Conservation (phyloP, 2,329 filamentous ascomycete species). For the Penicillium sp. region DNA sequence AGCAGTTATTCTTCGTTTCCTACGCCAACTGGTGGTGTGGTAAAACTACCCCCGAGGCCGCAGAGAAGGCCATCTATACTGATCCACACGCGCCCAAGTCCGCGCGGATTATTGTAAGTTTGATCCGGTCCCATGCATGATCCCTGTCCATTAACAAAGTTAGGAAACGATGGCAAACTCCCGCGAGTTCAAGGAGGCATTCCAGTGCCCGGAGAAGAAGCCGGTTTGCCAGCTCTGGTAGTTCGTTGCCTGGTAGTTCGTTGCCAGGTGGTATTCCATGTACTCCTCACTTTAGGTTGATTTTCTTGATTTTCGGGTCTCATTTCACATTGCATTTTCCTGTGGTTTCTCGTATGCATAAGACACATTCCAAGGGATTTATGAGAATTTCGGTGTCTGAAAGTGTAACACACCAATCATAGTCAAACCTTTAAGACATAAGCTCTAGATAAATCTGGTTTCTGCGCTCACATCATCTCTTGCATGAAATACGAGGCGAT, state of each 20-base stretch:
- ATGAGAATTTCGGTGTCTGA: background rate
- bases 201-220: conserved; percentile 65
- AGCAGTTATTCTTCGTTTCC: conserved; percentile 69
- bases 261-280: background rate
- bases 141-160: background rate
- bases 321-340: background rate
- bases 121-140: background rate
- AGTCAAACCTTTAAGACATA: background rate
- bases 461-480: background rate
- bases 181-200: conserved; percentile 66
- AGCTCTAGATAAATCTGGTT: background rate
- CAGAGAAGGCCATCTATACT: conserved; percentile 59
- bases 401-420: background rate
- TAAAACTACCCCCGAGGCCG: conserved; percentile 61
- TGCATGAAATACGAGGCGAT: background rate
- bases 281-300: background rate
- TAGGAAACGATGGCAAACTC: conserved; percentile 66
- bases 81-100: conserved; percentile 67
- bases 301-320: background rate
- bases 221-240: conserved; percentile 72
- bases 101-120: conserved; percentile 55
- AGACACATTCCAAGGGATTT: background rate
- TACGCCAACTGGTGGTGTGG: conserved; percentile 69
- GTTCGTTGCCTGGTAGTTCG: conserved; percentile 37
- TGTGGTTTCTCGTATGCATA: background rate